A percentile compares a stretch with the other conserved stretches of the same genome.
Conservation (phyloP, 202 grass and related monocot species). For the Schoenoplectus tabernaemontani region DNA sequence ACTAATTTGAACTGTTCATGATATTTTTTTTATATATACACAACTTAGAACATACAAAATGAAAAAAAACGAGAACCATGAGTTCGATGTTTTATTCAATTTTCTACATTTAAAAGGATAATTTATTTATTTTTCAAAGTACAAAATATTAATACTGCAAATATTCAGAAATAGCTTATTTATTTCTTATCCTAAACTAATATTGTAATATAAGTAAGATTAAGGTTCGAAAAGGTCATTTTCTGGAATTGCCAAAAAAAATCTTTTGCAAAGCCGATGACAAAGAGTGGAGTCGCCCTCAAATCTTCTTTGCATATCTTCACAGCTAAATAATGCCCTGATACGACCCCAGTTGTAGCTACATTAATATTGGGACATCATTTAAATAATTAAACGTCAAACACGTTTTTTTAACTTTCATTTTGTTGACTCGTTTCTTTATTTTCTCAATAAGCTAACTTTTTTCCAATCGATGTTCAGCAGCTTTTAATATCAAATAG, state of each 20-base stretch:
- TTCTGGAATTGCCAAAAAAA: neutral
- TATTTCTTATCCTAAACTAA: neutral
- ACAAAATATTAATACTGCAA: neutral
- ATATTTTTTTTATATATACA: no score
- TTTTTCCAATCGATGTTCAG: neutral
- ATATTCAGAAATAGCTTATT: neutral
- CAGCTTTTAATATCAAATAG: neutral
- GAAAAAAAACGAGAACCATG: no score
- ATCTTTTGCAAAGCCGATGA: no score
- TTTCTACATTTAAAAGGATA: no score
- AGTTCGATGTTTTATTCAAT: no score
- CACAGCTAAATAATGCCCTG: neutral
- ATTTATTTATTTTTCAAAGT: no score
- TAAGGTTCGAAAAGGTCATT: neutral
- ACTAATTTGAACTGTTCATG: no score
- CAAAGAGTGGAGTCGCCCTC: constrained; percentile 3
- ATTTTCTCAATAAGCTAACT: no score
- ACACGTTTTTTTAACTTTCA: neutral
- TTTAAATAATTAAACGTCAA: neutral
- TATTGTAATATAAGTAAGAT: neutral
- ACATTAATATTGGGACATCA: neutral
- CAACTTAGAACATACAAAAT: no score
- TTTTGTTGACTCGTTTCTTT: no score
- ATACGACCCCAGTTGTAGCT: neutral
- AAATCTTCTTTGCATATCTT: neutral